phyloP scores from a whole-genome alignment of 257 asterid species.

The Cordia subcordata region DNA sequence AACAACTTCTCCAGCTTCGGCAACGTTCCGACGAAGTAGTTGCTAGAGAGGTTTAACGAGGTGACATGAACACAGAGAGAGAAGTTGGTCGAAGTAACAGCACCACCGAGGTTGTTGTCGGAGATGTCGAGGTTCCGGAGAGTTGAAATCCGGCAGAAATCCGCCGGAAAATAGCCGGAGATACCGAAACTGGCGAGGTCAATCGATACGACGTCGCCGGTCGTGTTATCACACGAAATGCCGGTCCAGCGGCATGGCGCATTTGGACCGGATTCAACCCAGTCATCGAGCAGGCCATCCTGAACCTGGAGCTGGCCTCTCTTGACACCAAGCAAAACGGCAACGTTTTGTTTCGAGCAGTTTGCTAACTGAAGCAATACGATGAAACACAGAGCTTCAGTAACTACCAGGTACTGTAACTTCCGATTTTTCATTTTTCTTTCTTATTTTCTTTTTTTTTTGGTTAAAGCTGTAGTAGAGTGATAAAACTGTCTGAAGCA shows the following conservation, averaged over 20 bases:
- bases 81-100: slow-evolving; percentile 28
- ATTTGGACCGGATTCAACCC: slow-evolving; percentile 35
- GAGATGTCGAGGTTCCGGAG: slow-evolving; percentile 47
- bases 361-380: slow-evolving; percentile 14
- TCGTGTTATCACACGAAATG: slow-evolving; percentile 38
- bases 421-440: slow-evolving; percentile 19
- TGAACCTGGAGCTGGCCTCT: slow-evolving; percentile 48
- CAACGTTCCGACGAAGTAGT: slow-evolving; percentile 52
- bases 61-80: slow-evolving; percentile 55
- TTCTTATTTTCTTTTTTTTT: no score
- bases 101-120: slow-evolving; percentile 42
- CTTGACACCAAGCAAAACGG: slow-evolving; percentile 53
- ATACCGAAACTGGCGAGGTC: slow-evolving; percentile 32
- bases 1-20: slow-evolving; percentile 45
- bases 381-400: slow-evolving; percentile 20
- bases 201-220: slow-evolving; percentile 44
- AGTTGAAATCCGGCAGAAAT: slow-evolving; percentile 59
- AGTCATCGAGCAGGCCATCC: slow-evolving; percentile 33
- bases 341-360: slow-evolving; percentile 51
- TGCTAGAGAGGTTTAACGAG: slow-evolving; percentile 42
- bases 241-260: slow-evolving; percentile 79
- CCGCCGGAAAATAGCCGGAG: slow-evolving; percentile 59
- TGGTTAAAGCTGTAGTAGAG: background rate
- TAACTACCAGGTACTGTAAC: slow-evolving; percentile 6
- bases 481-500: background rate